Evolutionary conservation across 176 grass and related monocot species (phyloP).

Genomic region (Oryza brachyantha): DNA sequence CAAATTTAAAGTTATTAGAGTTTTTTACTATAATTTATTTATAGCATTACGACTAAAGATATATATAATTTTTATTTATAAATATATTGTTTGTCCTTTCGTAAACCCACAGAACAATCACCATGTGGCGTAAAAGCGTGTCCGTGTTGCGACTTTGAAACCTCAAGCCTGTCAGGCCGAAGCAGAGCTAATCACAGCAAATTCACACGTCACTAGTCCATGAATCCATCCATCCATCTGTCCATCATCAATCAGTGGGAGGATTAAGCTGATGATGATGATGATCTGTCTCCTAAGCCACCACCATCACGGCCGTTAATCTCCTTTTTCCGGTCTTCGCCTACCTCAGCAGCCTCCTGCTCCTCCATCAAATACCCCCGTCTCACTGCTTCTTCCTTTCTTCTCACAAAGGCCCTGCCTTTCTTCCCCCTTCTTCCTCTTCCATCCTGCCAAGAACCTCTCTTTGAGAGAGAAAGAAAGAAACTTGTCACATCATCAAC

Average conservation of each 20-base stretch:
- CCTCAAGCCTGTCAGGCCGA: not conserved
- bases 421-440: too few relatives aligned
- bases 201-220: not conserved
- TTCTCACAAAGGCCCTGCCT: not conserved
- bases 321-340: not conserved
- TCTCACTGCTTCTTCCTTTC: not conserved
- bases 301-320: not conserved
- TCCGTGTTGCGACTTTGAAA: not conserved
- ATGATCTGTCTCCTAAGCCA: conserved; percentile 15
- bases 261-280: not conserved
- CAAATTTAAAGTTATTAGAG: too few relatives aligned
- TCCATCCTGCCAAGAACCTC: not conserved
- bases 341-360: not conserved
- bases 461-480: not conserved
- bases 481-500: not conserved
- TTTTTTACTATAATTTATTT: too few relatives aligned
- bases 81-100: too few relatives aligned
- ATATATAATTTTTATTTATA: too few relatives aligned
- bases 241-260: not conserved
- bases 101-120: too few relatives aligned
- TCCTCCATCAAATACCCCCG: not conserved
- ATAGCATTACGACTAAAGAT: too few relatives aligned
- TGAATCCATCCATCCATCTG: not conserved
- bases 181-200: not conserved
- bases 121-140: too few relatives aligned